A percentile compares a stretch with the other conserved stretches of the same genome.
phyloP scores from a whole-genome alignment of 1,284 basidiomycete species.

The Apiotrichum brassicae region DNA sequence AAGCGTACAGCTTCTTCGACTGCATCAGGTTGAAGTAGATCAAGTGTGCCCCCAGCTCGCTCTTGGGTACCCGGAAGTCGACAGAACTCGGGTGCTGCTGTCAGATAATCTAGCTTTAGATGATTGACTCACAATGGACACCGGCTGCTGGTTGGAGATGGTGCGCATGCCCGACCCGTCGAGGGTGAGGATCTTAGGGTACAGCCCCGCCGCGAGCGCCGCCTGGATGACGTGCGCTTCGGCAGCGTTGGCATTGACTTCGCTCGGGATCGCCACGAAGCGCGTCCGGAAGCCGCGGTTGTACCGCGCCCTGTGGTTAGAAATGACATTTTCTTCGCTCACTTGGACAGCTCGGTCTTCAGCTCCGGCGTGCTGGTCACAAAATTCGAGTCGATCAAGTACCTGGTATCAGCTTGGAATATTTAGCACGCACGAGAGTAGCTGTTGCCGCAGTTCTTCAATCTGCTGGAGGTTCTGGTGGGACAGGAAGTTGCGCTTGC shows the following conservation, averaged over 20 bases:
- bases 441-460: slow-evolving; percentile 92
- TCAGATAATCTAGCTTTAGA: not conserved
- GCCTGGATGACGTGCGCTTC: slow-evolving; percentile 64
- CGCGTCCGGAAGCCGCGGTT: slow-evolving; percentile 61
- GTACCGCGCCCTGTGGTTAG: slow-evolving; percentile 60
- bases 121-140: slow-evolving; percentile 41
- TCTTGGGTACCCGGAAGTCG: slow-evolving; percentile 64
- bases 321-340: too few relatives aligned
- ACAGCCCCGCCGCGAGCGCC: slow-evolving; percentile 78
- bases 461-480: slow-evolving; percentile 93
- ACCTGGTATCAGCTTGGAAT: too few relatives aligned
- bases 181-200: slow-evolving; percentile 79
- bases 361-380: slow-evolving; percentile 64
- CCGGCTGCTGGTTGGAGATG: slow-evolving; percentile 76
- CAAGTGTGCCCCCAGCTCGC: slow-evolving; percentile 67
- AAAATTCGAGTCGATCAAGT: slow-evolving; percentile 79
- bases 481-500: slow-evolving; percentile 76
- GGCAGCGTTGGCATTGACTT: slow-evolving; percentile 63
- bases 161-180: slow-evolving; percentile 69
- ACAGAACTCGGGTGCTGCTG: slow-evolving; percentile 85
- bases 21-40: slow-evolving; percentile 81
- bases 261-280: slow-evolving; percentile 68
- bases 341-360: slow-evolving; percentile 67
- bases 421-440: slow-evolving; percentile 71
- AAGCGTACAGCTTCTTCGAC: slow-evolving; percentile 67